phyloP scores from a whole-genome alignment of 2,329 filamentous ascomycete species.

The Lachnellula arida region DNA sequence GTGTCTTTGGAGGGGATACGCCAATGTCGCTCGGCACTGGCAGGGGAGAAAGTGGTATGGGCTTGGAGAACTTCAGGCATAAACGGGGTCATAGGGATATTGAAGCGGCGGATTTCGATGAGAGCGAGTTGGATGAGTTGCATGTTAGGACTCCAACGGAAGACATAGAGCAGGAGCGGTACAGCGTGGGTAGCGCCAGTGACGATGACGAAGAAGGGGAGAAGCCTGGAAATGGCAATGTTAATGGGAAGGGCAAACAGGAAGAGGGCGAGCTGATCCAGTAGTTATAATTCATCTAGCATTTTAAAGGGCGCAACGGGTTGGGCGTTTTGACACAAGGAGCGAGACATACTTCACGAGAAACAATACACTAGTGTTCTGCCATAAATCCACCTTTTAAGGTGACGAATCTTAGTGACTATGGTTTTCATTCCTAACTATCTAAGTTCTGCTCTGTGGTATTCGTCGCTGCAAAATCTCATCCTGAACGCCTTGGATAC shows the following conservation, averaged over 20 bases:
- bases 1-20: slow-evolving; percentile 29
- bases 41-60: slow-evolving; percentile 29
- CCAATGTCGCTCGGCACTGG: slow-evolving; percentile 28
- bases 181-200: slow-evolving; percentile 54
- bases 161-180: slow-evolving; percentile 42
- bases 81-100: slow-evolving; percentile 48
- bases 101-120: slow-evolving; percentile 61
- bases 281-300: slow-evolving; percentile 4
- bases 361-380: background rate
- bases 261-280: slow-evolving; percentile 14
- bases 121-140: slow-evolving; percentile 60
- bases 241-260: slow-evolving; percentile 21
- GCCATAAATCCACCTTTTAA: background rate
- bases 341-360: background rate
- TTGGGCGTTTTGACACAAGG: background rate
- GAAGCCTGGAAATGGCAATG: slow-evolving; percentile 19
- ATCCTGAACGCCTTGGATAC: slow-evolving; percentile 17
- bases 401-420: background rate
- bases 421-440: slow-evolving; percentile 12
- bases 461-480: slow-evolving; percentile 17
- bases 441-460: slow-evolving; percentile 15
- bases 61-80: slow-evolving; percentile 44
- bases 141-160: slow-evolving; percentile 36
- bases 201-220: slow-evolving; percentile 44
- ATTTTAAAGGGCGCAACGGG: background rate